phyloP scores from a whole-genome alignment of 352 stramenopile species.

The Pythium dissimile region DNA sequence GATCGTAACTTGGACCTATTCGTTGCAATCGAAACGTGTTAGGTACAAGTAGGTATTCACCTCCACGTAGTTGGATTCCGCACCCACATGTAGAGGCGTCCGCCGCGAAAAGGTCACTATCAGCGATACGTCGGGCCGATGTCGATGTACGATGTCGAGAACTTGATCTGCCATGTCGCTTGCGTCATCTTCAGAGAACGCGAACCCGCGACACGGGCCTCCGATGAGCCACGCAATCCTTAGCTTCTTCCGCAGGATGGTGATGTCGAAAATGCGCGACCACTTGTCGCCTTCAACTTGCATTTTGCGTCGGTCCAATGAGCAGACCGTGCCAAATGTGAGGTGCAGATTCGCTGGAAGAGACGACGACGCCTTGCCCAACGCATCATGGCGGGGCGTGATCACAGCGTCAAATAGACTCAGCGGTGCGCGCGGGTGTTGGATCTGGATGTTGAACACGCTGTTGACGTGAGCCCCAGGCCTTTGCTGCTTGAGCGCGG shows the following conservation, averaged over 20 bases:
- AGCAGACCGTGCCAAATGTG: slow-evolving; percentile 51
- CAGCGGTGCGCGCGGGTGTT: slow-evolving; percentile 59
- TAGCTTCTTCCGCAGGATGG: slow-evolving; percentile 6
- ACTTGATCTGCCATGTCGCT: slow-evolving; percentile 43
- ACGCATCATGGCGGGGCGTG: slow-evolving; percentile 54
- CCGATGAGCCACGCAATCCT: slow-evolving; percentile 57
- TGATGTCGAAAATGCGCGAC: not conserved
- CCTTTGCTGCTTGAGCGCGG: slow-evolving; percentile 36
- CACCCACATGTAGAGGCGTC: slow-evolving; percentile 38
- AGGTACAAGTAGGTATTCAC: not conserved
- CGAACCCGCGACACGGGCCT: slow-evolving; percentile 61
- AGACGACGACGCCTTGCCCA: not conserved
- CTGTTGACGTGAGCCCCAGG: not conserved
- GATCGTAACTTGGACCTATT: slow-evolving; percentile 39
- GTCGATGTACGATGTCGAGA: slow-evolving; percentile 8
- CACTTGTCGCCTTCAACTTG: slow-evolving; percentile 18
- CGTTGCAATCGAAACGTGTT: not conserved
- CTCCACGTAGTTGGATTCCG: no score
- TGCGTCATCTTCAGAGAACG: slow-evolving; percentile 34
- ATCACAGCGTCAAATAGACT: slow-evolving; percentile 61
- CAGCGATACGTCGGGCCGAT: slow-evolving; percentile 21
- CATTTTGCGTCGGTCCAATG: slow-evolving; percentile 4
- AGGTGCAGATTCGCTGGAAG: slow-evolving; percentile 32
- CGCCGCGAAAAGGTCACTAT: slow-evolving; percentile 70
- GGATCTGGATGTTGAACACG: slow-evolving; percentile 77